phyloP scores from a whole-genome alignment of 2,329 filamentous ascomycete genomes.

The Lojkania enalia region DNA sequence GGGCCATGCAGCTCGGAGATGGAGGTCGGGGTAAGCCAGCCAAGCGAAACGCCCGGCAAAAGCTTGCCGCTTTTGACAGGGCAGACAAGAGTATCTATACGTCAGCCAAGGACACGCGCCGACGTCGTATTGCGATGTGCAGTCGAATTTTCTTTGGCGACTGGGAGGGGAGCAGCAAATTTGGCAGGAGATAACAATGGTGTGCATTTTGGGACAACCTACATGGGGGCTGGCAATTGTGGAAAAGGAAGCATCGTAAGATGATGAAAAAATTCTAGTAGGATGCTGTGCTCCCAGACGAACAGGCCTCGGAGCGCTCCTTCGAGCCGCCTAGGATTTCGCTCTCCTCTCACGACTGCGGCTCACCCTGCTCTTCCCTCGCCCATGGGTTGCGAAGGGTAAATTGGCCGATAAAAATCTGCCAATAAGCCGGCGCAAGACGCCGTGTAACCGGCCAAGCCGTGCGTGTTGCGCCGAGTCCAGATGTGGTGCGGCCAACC shows the following conservation, averaged over 20 bases:
- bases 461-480: not conserved
- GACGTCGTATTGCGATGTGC: slow-evolving; percentile 1
- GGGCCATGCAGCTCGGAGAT: not conserved
- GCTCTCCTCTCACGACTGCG: too few relatives aligned
- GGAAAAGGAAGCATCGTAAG: too few relatives aligned
- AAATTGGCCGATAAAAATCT: too few relatives aligned
- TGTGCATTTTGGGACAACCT: too few relatives aligned
- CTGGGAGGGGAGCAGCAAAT: not conserved
- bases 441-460: not conserved
- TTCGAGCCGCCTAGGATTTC: too few relatives aligned
- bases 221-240: too few relatives aligned
- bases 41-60: slow-evolving; percentile 14
- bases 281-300: too few relatives aligned
- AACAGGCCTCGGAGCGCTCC: too few relatives aligned
- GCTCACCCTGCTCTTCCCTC: too few relatives aligned
- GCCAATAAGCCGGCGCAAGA: not conserved
- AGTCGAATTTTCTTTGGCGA: slow-evolving; percentile 4
- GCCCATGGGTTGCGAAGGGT: too few relatives aligned
- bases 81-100: slow-evolving; percentile 7
- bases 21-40: slow-evolving; percentile 1
- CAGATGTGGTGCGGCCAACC: slow-evolving; percentile 1
- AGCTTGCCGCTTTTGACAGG: slow-evolving; percentile 5
- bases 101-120: slow-evolving; percentile 17
- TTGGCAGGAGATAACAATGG: not conserved
- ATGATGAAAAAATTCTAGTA: too few relatives aligned